Evolutionary conservation across 371 early-diverging fungal genomes (phyloP), one percentile per base, ranked within the genome.

Genomic region (Blastocladiella emersonii): DNA sequence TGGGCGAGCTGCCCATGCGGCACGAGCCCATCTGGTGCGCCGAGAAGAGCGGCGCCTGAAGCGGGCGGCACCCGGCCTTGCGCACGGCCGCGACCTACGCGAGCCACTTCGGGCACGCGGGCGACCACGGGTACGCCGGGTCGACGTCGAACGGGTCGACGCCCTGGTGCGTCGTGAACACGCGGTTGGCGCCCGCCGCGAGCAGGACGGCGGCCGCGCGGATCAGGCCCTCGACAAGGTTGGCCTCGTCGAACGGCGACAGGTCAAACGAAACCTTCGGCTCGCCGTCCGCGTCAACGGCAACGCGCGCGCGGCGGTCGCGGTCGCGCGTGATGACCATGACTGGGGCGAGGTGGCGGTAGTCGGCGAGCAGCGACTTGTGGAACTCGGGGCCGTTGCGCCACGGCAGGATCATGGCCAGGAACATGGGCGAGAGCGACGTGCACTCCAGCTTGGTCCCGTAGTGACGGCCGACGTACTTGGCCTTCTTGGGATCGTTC

Each of bases 361-460:
- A 56, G 56, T 70, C 64, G 41, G 82, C 36, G 84, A 89, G 80
- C 6, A 68, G 27, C 34, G 71, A 63, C 68, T 85, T 85, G 65
- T 83, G 81, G 71, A 5, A 70, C 71, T n/a, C 74, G 36, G 41
- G 41, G 1, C 19, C 12, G 59, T 10, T 68, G n/a, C n/a, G n/a
- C 83, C 85, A 87, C n/a, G 80, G 84, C 12, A 74, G 3, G 13
- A 73, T 65, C 1, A 72, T 53, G n/a, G 79, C 61, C 61, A 68
- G 74, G 56, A 75, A 64, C 39, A 72, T 75, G 1, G 86, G 83
- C 65, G 80, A 86, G 57, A 78, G 61, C 36, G 76, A 72, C n/a
- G 84, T 81, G 8, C 83, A 79, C 64, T 88, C 88, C 36, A 89
- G 69, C 66, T 79, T 83, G 65, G 79, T 78, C 39, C 90, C 89